Evolutionary conservation across 1,139 yeast genomes (phyloP).

Genomic region (Taphrina flavorubra): DNA sequence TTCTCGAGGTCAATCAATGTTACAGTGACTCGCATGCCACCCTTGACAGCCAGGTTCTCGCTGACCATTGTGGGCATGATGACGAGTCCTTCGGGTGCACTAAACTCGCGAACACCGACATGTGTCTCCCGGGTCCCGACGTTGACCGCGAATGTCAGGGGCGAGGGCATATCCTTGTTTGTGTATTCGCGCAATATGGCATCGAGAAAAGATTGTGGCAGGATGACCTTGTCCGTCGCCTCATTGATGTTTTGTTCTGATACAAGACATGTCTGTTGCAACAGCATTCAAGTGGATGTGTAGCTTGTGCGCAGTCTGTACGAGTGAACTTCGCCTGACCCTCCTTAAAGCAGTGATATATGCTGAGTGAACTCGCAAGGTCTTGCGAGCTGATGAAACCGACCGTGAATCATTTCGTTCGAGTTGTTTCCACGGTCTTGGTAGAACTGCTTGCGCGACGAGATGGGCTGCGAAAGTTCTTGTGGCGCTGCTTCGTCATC

Average conservation of each 20-base stretch:
- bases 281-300: neutral
- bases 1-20: slow-evolving; percentile 51
- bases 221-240: slow-evolving; percentile 39
- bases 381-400: neutral
- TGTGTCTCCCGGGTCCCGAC: slow-evolving; percentile 49
- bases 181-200: slow-evolving; percentile 24
- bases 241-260: slow-evolving; percentile 10
- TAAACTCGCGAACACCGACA: slow-evolving; percentile 56
- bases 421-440: neutral
- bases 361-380: too few relatives aligned
- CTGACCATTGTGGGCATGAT: slow-evolving; percentile 50
- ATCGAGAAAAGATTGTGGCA: slow-evolving; percentile 34
- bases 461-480: slow-evolving; percentile 16
- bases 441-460: neutral
- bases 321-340: too few relatives aligned
- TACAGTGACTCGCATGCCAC: slow-evolving; percentile 47
- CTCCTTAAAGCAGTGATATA: too few relatives aligned
- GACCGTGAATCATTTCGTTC: neutral
- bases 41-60: slow-evolving; percentile 47
- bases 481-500: slow-evolving; percentile 19
- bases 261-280: slow-evolving; percentile 7
- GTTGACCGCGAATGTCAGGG: slow-evolving; percentile 52
- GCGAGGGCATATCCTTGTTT: slow-evolving; percentile 50
- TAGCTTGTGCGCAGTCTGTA: too few relatives aligned
- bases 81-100: slow-evolving; percentile 51